Base-by-base conservation (phyloP, 2,329 filamentous ascomycete species). In the Epichloe aotearoae region DNA sequence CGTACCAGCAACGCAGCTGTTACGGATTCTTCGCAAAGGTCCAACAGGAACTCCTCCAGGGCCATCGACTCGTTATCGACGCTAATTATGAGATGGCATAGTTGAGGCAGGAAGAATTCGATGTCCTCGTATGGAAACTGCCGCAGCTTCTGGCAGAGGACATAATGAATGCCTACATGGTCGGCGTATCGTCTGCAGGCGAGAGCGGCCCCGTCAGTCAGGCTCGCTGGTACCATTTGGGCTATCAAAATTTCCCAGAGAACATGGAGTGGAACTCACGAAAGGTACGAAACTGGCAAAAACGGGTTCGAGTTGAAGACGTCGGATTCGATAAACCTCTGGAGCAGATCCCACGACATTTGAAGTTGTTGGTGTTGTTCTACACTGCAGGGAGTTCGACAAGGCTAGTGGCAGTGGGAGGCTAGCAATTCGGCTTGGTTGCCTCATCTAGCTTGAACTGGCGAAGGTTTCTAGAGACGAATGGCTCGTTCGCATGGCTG, bases 11-110 rank as follows among this genome's bases (percentile, higher is more conserved):
- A 73, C 53, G 87, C 86, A 55, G 85, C 86, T 59, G 87, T 91
- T 57, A 90, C 87, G 17, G 86, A 91, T 69, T 91, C 86, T 67
- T 93, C 85, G 69, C 88, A 93, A 53, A 93, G 70, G 66, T 93
- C 87, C 62, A 91, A 72, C 61, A 93, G 77, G 64, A 91, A 93
- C 70, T 93, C 87, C 69, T 93, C 88, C 67, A 93, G 69, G 46
- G 88, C 87, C 86, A 93, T 90, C 58, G 86, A 91, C 73, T 93
- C 88, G 69, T 91, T 93, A 73, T 91, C 82, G 66, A 91, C 80
- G 68, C 85, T 90, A 63, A 93, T 86, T 69, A 90, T 82, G 56
- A 93, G 81, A 71, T 93, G 88, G 66, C 87, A 93, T 73, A 93
- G 73, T 73, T 88, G 85, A 55, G 87, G 87, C 47, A 93, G 77